These are phyloP conservation scores for Glaciozyma martinii DNA, from an alignment of 768 basidiomycete species.

Conservation along the genomic window DNA sequence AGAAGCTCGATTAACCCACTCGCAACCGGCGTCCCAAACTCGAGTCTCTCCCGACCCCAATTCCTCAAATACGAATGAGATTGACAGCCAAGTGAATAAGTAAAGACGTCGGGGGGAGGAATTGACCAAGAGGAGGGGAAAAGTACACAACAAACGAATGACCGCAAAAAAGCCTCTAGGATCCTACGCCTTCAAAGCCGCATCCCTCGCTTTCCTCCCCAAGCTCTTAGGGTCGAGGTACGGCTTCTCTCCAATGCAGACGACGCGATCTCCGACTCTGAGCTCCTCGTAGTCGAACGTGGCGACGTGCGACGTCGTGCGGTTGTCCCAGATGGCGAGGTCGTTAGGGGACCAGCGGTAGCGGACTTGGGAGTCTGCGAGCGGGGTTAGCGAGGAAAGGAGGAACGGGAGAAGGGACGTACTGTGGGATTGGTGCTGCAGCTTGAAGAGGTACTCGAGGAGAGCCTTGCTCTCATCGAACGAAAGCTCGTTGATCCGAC, in stretches of 20 bases:
- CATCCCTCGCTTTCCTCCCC: slow-evolving; percentile 6
- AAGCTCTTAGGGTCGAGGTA: slow-evolving; percentile 44
- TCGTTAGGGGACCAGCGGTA: slow-evolving; percentile 40
- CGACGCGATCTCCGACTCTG: slow-evolving; percentile 49
- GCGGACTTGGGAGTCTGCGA: slow-evolving; percentile 40
- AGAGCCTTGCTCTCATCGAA: slow-evolving; percentile 31
- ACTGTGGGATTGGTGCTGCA: slow-evolving; percentile 38
- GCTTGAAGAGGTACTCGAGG: slow-evolving; percentile 40
- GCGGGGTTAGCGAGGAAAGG: slow-evolving; percentile 32
- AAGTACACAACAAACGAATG: neutral
- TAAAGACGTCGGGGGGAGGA: neutral
- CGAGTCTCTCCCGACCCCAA: too few species aligned
- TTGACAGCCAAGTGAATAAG: too few species aligned
- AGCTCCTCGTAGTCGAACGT: slow-evolving; percentile 42
- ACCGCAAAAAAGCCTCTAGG: too few species aligned
- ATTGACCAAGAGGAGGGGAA: neutral
- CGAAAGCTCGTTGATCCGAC: slow-evolving; percentile 28
- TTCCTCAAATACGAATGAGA: too few species aligned
- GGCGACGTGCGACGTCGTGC: slow-evolving; percentile 40
- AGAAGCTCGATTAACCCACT: too few species aligned
- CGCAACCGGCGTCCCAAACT: too few species aligned
- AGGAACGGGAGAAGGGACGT: neutral
- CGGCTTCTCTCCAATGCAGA: slow-evolving; percentile 51
- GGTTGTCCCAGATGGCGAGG: slow-evolving; percentile 15
- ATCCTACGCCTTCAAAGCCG: too few species aligned